phyloP scores from a whole-genome alignment of 2,329 filamentous ascomycete species.

The Colletotrichum sp. region DNA sequence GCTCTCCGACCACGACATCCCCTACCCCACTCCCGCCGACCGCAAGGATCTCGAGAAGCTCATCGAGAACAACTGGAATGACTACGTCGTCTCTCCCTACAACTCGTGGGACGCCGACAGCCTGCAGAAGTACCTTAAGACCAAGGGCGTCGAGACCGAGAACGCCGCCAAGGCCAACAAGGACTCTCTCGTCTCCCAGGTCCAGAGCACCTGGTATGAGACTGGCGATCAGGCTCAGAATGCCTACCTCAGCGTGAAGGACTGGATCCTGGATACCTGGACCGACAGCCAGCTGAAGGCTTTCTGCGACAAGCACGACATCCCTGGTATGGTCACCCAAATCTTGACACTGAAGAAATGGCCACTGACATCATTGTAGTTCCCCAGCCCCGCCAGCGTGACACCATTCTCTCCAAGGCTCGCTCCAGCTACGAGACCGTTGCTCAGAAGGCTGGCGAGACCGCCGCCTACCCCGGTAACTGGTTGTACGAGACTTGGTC shows the following conservation, averaged over 20 bases:
- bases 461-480: constrained; percentile 85
- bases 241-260: constrained; percentile 74
- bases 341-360: background rate
- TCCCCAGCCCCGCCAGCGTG: constrained; percentile 85
- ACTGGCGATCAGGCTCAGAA: constrained; percentile 77
- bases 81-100: constrained; percentile 77
- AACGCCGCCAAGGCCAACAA: constrained; percentile 70
- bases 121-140: constrained; percentile 69
- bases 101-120: constrained; percentile 76
- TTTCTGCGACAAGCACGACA: constrained; percentile 86
- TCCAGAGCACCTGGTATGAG: constrained; percentile 79
- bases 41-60: constrained; percentile 92
- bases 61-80: constrained; percentile 90
- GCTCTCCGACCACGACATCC: constrained; percentile 90
- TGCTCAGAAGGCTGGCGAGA: constrained; percentile 78
- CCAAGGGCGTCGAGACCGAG: constrained; percentile 74
- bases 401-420: constrained; percentile 77
- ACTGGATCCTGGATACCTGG: constrained; percentile 97
- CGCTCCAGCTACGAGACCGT: constrained; percentile 81
- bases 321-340: constrained; percentile 61
- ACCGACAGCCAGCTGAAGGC: constrained; percentile 91
- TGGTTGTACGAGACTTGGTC: constrained; percentile 94
- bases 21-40: constrained; percentile 88
- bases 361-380: constrained; percentile 43
- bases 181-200: constrained; percentile 70